Percentiles rank a stretch among this genome's conserved stretches.
These are phyloP conservation scores for Macrophomina phaseolina DNA, from an alignment of 2,329 filamentous ascomycete genomes.

Conservation along the genomic window DNA sequence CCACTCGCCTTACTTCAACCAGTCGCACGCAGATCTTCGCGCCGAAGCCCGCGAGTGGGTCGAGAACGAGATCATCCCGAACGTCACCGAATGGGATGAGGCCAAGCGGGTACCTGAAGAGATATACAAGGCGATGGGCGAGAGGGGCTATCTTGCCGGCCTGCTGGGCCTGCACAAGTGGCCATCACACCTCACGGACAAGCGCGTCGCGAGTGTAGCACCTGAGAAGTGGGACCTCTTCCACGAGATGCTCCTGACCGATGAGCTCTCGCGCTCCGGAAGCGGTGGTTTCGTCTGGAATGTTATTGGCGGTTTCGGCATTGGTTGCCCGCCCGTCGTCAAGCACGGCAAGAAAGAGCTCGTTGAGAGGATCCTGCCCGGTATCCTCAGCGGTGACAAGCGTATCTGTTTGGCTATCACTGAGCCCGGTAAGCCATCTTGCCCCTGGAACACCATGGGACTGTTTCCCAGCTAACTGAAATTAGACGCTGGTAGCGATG, in stretches of 20 bases:
- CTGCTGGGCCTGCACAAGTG: slow-evolving; percentile 79
- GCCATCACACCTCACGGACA: slow-evolving; percentile 74
- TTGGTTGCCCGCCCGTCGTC: slow-evolving; percentile 87
- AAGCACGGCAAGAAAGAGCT: slow-evolving; percentile 89
- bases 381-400: slow-evolving; percentile 90
- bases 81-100: slow-evolving; percentile 97
- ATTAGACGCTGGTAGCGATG: slow-evolving; percentile 87
- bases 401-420: slow-evolving; percentile 97
- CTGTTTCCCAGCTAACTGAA: not conserved
- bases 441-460: not conserved
- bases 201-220: slow-evolving; percentile 76
- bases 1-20: slow-evolving; percentile 95
- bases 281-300: slow-evolving; percentile 98
- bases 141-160: slow-evolving; percentile 90
- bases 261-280: slow-evolving; percentile 87
- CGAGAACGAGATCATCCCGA: slow-evolving; percentile 84
- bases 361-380: slow-evolving; percentile 85
- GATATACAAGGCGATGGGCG: slow-evolving; percentile 96
- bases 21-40: slow-evolving; percentile 88
- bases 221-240: slow-evolving; percentile 96
- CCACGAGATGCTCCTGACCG: slow-evolving; percentile 94
- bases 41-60: slow-evolving; percentile 93
- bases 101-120: slow-evolving; percentile 84
- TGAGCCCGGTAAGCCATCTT: slow-evolving; percentile 62
- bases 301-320: slow-evolving; percentile 93